Conservation (phyloP, 352 stramenopile species). For the Phytophthora pistaciae region DNA sequence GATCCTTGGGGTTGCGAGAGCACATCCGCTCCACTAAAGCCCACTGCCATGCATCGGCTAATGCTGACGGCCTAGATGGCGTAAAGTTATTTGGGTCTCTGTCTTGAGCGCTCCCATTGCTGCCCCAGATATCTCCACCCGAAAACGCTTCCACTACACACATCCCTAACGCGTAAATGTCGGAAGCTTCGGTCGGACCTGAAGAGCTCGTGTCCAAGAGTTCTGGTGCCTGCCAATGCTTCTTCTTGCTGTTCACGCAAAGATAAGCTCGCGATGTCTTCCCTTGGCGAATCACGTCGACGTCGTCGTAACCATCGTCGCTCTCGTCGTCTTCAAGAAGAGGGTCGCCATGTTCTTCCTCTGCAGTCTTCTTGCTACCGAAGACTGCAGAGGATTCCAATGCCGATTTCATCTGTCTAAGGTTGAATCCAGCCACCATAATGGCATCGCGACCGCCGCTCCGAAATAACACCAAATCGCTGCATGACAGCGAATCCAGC, state of each 20-base stretch:
- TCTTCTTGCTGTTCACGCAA: slow-evolving; percentile 2
- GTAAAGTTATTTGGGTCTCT: neutral
- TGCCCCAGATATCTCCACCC: slow-evolving; percentile 22
- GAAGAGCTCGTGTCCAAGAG: slow-evolving; percentile 1
- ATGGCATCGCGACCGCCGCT: slow-evolving; percentile 21
- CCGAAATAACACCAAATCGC: slow-evolving; percentile 41
- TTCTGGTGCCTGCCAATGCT: slow-evolving; percentile 36
- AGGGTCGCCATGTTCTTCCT: slow-evolving; percentile 19
- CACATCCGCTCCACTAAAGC: slow-evolving; percentile 41
- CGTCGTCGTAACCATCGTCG: slow-evolving; percentile 24
- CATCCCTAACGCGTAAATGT: slow-evolving; percentile 41
- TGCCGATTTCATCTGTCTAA: slow-evolving; percentile 28
- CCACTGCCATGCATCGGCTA: slow-evolving; percentile 34
- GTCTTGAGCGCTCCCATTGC: neutral
- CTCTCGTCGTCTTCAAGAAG: slow-evolving; percentile 30
- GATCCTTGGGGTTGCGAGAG: slow-evolving; percentile 17
- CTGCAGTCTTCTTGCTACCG: slow-evolving; percentile 2
- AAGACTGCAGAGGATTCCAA: slow-evolving; percentile 12
- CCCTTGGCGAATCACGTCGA: slow-evolving; percentile 28
- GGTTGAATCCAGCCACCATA: slow-evolving; percentile 36
- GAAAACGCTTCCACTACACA: slow-evolving; percentile 46
- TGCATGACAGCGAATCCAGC: slow-evolving; percentile 33
- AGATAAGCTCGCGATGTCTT: slow-evolving; percentile 1
- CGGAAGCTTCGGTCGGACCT: slow-evolving; percentile 33
- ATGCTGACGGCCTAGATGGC: slow-evolving; percentile 20